These are phyloP conservation scores for Closterium sp. DNA, from an alignment of 139 green algal species.

Conservation along the genomic window DNA sequence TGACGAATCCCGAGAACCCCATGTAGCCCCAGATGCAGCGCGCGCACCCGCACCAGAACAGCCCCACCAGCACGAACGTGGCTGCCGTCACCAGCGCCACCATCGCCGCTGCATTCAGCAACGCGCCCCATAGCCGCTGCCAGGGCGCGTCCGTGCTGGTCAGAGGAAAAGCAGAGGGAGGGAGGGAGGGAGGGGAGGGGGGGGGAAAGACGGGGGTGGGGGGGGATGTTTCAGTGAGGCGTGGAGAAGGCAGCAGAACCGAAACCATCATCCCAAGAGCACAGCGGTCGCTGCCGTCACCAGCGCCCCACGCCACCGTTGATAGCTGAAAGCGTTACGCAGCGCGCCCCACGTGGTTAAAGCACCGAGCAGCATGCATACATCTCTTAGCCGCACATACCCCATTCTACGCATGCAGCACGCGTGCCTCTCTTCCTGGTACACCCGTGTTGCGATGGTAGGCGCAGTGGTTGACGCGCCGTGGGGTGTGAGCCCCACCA, in stretches of 20 bases:
- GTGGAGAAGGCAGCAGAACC: not conserved
- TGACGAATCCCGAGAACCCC: constrained; percentile 86
- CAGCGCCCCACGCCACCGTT: not conserved
- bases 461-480: not conserved
- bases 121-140: constrained; percentile 76
- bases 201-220: not conserved
- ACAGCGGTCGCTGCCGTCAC: not conserved
- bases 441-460: too few relatives aligned
- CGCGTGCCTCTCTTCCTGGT: too few relatives aligned
- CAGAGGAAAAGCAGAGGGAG: not conserved
- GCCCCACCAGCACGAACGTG: constrained; percentile 68
- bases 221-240: too few relatives aligned
- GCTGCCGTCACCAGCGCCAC: constrained; percentile 76
- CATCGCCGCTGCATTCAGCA: constrained; percentile 93
- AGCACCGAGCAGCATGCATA: not conserved
- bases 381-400: too few relatives aligned
- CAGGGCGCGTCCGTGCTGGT: constrained; percentile 63
- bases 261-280: not conserved
- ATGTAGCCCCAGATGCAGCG: constrained; percentile 90
- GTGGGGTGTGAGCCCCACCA: not conserved
- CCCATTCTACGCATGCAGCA: too few relatives aligned
- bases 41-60: constrained; percentile 36
- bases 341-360: not conserved
- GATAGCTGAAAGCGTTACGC: not conserved
- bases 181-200: not conserved